A percentile compares a stretch with the other conserved stretches of the same genome.
Evolutionary conservation across 805 yeast genomes (phyloP).

Genomic region (Yarrowia yakushimensis): DNA sequence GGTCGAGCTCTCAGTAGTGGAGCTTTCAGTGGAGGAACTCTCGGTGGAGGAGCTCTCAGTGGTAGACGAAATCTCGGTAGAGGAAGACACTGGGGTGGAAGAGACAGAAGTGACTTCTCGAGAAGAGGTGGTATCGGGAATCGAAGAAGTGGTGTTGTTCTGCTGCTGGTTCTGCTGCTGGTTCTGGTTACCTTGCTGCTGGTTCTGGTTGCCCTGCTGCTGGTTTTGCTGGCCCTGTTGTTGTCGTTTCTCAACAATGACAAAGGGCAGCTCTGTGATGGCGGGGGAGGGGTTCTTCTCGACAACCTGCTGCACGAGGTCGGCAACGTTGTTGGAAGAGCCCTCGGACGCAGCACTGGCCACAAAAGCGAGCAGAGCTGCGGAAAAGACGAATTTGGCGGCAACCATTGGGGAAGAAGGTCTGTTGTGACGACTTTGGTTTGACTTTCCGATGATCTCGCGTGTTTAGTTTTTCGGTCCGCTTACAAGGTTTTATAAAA

Average conservation of each 20-base stretch:
- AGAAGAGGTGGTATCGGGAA: not conserved
- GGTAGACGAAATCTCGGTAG: not conserved
- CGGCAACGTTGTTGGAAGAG: conserved; percentile 2
- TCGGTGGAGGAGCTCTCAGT: not conserved
- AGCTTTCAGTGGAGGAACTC: not conserved
- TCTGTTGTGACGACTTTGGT: not conserved
- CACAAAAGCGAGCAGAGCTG: conserved; percentile 1
- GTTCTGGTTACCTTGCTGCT: not conserved
- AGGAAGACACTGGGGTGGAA: not conserved
- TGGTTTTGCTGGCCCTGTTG: not conserved
- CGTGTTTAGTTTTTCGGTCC: conserved; percentile 8
- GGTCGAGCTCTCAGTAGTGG: not conserved
- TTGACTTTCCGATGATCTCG: not conserved
- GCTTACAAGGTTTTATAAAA: conserved; percentile 1
- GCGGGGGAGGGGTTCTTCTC: not conserved
- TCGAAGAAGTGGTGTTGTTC: conserved; percentile 3
- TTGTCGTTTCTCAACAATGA: conserved; percentile 4
- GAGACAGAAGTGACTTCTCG: not conserved
- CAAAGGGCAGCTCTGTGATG: not conserved
- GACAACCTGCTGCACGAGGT: conserved; percentile 15
- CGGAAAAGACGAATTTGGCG: not conserved
- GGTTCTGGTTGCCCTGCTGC: not conserved
- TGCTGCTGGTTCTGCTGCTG: not conserved
- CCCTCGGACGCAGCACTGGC: not conserved
- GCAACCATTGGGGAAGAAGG: not conserved